These are phyloP conservation scores for Alternaria ethzedia DNA, from an alignment of 2,329 filamentous ascomycete species.

Conservation along the genomic window DNA sequence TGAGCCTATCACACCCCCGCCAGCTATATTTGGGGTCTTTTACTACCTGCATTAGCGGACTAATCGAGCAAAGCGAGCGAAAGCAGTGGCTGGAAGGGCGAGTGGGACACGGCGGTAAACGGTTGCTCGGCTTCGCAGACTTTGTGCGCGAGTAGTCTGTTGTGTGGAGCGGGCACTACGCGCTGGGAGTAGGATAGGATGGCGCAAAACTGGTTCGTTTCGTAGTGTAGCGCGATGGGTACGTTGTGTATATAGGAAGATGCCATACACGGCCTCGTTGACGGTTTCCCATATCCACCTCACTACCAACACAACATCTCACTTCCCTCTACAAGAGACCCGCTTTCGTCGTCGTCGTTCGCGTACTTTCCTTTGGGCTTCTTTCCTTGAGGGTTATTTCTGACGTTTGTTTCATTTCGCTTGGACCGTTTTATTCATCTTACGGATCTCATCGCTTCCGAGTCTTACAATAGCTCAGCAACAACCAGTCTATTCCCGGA, in stretches of 20 bases:
- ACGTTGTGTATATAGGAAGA: conserved; percentile 14
- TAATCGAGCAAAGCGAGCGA: not conserved
- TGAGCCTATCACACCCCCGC: conserved; percentile 14
- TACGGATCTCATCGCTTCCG: not conserved
- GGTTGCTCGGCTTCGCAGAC: conserved; percentile 1
- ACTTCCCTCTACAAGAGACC: not conserved
- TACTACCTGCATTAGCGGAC: not conserved
- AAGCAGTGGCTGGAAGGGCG: conserved; percentile 2
- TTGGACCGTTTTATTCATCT: not conserved
- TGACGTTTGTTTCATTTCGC: not conserved
- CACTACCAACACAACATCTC: not conserved
- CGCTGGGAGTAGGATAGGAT: conserved; percentile 8
- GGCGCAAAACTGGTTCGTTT: not conserved
- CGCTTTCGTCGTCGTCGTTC: not conserved
- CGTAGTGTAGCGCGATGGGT: not conserved
- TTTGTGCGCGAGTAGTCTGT: not conserved
- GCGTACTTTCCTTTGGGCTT: not conserved
- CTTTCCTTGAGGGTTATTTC: not conserved
- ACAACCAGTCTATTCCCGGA: not conserved
- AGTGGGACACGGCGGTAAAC: conserved; percentile 17
- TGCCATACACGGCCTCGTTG: not conserved
- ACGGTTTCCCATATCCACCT: not conserved
- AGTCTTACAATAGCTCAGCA: not conserved
- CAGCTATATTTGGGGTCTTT: conserved; percentile 30
- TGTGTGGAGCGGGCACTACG: conserved; percentile 2